Percentiles rank a stretch among this genome's conserved stretches.
These are phyloP conservation scores for Penicillium glabrum DNA, from an alignment of 2,329 filamentous ascomycete genomes.

Conservation along the genomic window DNA sequence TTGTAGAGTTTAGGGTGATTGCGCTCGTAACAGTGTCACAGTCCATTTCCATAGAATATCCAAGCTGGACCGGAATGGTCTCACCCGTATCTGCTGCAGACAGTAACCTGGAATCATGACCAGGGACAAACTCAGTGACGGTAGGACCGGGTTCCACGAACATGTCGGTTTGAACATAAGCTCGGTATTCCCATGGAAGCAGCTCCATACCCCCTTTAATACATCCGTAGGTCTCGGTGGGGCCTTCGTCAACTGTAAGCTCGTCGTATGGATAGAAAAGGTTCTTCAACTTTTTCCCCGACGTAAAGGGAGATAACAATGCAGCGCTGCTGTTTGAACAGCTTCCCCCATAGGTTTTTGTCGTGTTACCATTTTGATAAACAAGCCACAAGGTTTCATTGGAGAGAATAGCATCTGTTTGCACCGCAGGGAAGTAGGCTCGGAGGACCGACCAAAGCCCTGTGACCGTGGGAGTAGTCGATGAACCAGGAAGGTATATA, in stretches of 20 bases:
- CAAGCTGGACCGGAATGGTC: constrained; percentile 52
- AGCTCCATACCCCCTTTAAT: constrained; percentile 49
- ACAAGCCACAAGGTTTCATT: constrained; percentile 49
- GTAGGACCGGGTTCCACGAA: constrained; percentile 56
- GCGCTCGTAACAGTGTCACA: constrained; percentile 54
- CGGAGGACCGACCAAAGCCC: constrained; percentile 63
- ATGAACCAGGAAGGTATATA: constrained; percentile 53
- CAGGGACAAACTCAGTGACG: constrained; percentile 61
- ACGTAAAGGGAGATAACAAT: constrained; percentile 57
- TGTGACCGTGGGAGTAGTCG: constrained; percentile 54
- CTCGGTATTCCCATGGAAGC: constrained; percentile 58
- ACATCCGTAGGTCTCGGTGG: constrained; percentile 49
- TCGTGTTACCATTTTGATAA: constrained; percentile 49
- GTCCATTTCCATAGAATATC: constrained; percentile 62
- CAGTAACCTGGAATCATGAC: constrained; percentile 59
- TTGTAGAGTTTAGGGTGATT: constrained; percentile 56
- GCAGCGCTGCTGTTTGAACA: constrained; percentile 52
- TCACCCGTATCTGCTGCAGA: constrained; percentile 51
- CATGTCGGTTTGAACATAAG: constrained; percentile 55
- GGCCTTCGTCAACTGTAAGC: constrained; percentile 49
- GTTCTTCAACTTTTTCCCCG: constrained; percentile 59
- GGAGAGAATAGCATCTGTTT: constrained; percentile 49
- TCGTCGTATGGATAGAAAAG: constrained; percentile 63
- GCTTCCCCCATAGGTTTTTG: constrained; percentile 57
- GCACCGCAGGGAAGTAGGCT: constrained; percentile 49